Base-by-base conservation (phyloP, 2,329 filamentous ascomycete genomes). In the Cadophora sp. region DNA sequence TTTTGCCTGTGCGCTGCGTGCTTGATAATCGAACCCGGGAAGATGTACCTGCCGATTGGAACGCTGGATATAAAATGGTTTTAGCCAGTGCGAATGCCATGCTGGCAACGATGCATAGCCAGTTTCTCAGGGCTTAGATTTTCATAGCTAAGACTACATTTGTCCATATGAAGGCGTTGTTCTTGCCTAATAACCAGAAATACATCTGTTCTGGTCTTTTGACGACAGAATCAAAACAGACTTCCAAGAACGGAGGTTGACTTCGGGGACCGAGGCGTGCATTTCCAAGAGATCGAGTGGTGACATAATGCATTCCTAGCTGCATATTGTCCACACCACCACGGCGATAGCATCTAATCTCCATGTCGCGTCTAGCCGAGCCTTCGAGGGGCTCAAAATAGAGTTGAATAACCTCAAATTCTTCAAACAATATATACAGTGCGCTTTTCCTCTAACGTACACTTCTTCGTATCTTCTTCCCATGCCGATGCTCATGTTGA, bases 391-490 rank as follows among this genome's bases (percentile, higher is more conserved):
- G 12, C 14, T 19, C 27, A 46, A 6, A 26, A 11, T 19, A n/a
- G 26, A 51, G 19, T 62, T 31, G 27, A 37, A 50, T 22, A 48
- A 9, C 43, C 19, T 63, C 22, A 22, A 50, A 53, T 26, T 22
- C 50, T 63, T 24, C 12, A 53, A 26, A 3, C 50, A 40, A 40
- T 63, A 58, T 64, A 37, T 67, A 64, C 60, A 67, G 6, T 67
- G 34, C n/a, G 46, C 24, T 46, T 58, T 40, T 26, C 29, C 55
- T 37, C 60, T 64, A 66, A 68, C 51, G 40, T 70, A 70, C 68
- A 70, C 40, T 40, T 24, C 29, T n/a, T n/a, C 7, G 34, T 62
- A 50, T 12, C 62, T 27, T 50, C n/a, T n/a, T n/a, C n/a, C n/a
- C n/a, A n/a, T 4, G 55, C 29, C n/a, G n/a, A 55, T 56, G 0